A percentile compares a stretch with the other conserved stretches of the same genome.
These are phyloP conservation scores for Fusarium virguliforme DNA, from an alignment of 2,329 filamentous ascomycete species.

Conservation along the genomic window DNA sequence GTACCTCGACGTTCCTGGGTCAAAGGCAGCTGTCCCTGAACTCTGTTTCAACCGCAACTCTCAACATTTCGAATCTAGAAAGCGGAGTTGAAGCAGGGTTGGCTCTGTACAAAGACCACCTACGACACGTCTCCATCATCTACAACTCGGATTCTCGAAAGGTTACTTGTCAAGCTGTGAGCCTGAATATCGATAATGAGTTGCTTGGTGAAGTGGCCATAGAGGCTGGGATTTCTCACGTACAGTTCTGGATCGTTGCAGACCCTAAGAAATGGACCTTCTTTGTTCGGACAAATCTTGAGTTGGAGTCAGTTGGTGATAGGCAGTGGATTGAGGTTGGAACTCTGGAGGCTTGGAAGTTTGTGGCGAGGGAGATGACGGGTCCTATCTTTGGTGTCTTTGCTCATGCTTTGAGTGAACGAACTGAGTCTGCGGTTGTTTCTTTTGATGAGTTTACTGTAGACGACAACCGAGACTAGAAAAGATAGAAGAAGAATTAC, in stretches of 20 bases:
- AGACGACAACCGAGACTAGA: neutral
- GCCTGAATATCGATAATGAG: conserved; percentile 12
- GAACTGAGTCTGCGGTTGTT: neutral
- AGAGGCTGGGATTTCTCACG: neutral
- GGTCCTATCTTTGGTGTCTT: conserved; percentile 33
- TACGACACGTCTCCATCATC: conserved; percentile 22
- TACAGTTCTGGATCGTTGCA: conserved; percentile 19
- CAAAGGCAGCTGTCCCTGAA: conserved; percentile 23
- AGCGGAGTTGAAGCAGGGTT: conserved; percentile 19
- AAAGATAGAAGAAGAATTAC: neutral
- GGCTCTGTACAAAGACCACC: conserved; percentile 32
- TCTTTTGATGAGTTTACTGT: neutral
- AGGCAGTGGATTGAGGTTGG: conserved; percentile 26
- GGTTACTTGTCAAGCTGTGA: conserved; percentile 3
- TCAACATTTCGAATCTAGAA: neutral
- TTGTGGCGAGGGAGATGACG: conserved; percentile 23
- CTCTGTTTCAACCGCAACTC: conserved; percentile 24
- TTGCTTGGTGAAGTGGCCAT: neutral
- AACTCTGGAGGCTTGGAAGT: conserved; percentile 14
- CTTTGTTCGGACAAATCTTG: neutral
- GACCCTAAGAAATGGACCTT: conserved; percentile 25
- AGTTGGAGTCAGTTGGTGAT: neutral
- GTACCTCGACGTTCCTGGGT: conserved; percentile 26
- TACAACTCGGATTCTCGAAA: conserved; percentile 8
- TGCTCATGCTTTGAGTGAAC: conserved; percentile 11